phyloP scores from a whole-genome alignment of 1,284 basidiomycete species.

The Amylostereum areolatum region DNA sequence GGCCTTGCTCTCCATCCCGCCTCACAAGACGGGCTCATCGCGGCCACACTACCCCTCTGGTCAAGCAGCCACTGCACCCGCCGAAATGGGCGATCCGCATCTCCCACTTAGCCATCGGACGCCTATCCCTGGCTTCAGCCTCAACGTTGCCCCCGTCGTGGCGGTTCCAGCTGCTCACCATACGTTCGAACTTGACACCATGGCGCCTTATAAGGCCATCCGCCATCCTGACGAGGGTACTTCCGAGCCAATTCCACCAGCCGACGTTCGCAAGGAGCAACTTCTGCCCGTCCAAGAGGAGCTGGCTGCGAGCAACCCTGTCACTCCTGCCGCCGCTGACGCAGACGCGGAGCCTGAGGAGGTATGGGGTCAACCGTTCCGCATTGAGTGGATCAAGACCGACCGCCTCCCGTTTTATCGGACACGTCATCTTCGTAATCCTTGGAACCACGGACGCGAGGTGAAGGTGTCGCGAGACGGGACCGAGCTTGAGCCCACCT shows the following conservation, averaged over 20 bases:
- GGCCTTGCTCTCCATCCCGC: constrained; percentile 17
- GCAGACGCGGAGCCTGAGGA: constrained; percentile 26
- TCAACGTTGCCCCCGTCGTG: constrained; percentile 19
- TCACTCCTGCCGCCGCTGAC: neutral
- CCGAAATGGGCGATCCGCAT: constrained; percentile 38
- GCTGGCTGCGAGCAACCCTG: too few relatives aligned
- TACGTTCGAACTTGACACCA: constrained; percentile 36
- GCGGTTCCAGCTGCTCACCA: constrained; percentile 4
- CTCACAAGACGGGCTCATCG: neutral
- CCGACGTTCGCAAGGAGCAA: too few relatives aligned
- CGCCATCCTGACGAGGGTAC: too few relatives aligned
- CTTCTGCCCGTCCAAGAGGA: too few relatives aligned
- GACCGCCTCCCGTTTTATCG: constrained; percentile 72
- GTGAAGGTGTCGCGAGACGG: constrained; percentile 91
- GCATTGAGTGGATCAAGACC: constrained; percentile 80
- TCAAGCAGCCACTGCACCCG: constrained; percentile 40
- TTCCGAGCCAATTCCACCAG: too few relatives aligned
- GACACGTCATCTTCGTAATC: constrained; percentile 80
- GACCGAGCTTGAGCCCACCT: constrained; percentile 83
- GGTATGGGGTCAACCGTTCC: constrained; percentile 77
- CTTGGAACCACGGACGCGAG: constrained; percentile 89
- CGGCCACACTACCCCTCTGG: neutral
- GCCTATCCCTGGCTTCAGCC: constrained; percentile 22
- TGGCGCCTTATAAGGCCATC: constrained; percentile 37
- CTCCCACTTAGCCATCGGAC: constrained; percentile 23